phyloP scores from a whole-genome alignment of 257 asterid genomes.

The Jasminum sambac region DNA sequence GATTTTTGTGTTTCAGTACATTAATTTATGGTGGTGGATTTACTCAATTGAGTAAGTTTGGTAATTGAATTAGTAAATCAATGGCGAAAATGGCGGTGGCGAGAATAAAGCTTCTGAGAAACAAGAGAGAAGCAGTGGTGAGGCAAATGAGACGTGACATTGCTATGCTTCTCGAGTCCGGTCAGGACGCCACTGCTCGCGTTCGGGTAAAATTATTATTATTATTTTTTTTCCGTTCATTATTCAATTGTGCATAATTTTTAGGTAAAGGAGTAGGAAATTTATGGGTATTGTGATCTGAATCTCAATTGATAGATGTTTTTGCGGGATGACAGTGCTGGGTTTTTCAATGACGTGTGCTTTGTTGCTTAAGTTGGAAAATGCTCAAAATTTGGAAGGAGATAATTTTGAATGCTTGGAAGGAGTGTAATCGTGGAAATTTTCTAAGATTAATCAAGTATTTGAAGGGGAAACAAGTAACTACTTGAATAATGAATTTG shows the following conservation, averaged over 20 bases:
- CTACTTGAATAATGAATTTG: too few species aligned
- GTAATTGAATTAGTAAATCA: conserved; percentile 56
- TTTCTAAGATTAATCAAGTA: too few species aligned
- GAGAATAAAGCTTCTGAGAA: conserved; percentile 88
- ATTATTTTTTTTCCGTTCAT: neutral
- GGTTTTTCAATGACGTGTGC: too few species aligned
- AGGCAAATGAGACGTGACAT: conserved; percentile 97
- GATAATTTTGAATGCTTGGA: too few species aligned
- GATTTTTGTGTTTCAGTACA: neutral
- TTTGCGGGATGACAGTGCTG: too few species aligned
- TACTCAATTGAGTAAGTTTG: conserved; percentile 8
- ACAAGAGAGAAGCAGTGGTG: conserved; percentile 90
- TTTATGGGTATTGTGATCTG: neutral
- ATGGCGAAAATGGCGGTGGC: conserved; percentile 98
- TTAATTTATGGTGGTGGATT: conserved; percentile 6
- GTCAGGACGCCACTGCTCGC: conserved; percentile 92
- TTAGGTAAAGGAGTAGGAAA: neutral
- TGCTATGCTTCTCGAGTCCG: conserved; percentile 85
- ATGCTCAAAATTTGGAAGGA: too few species aligned
- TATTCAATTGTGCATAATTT: neutral
- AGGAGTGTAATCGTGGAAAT: too few species aligned
- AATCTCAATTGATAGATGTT: too few species aligned
- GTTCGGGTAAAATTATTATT: conserved; percentile 61
- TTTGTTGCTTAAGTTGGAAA: too few species aligned
- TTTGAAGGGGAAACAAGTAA: too few species aligned